Base-by-base conservation (phyloP, 208 protist species). In the Lotmaria passim region DNA sequence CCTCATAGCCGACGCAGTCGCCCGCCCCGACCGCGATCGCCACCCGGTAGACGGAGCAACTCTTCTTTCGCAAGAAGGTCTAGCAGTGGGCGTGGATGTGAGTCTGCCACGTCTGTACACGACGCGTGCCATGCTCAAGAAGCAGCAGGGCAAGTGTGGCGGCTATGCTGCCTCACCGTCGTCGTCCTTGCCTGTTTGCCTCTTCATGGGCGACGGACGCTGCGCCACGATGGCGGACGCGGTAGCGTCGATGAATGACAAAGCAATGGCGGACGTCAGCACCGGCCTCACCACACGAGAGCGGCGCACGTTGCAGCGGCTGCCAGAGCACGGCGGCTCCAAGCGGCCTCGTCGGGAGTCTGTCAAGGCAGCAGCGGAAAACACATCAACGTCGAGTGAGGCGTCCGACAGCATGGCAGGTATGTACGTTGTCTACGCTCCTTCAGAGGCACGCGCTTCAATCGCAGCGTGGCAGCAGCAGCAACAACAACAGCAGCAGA, bases 31-130 rank as follows among this genome's bases (percentile, higher is more conserved):
- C n/a, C n/a, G n/a, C n/a, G n/a, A n/a, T n/a, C n/a, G n/a, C n/a
- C n/a, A n/a, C n/a, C n/a, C n/a, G 8, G 61, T 15, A 21, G 33
- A 21, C 2, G 21, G 38, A 30, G 62, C 34, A 28, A 23, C 23
- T 7, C 14, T 23, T 1, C 17, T 4, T 21, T 30, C 30, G n/a
- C 24, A 17, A 31, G 23, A 48, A 31, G 89, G 84, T 1, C 46
- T 82, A 10, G 90, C 77, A 2, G 78, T 93, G 2, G 93, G 93
- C 12, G 83, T 93, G 26, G 93, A 97, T 59, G 71, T 91, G 36
- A 88, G 47, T 46, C 23, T 92, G 11, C 34, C 83, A 10, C 82
- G 92, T 12, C 65, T 95, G 12, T 93, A 82, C 65, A 65, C 71
- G 31, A 58, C 82, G 2, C 81, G 87, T 2, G 72, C 87, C 3